Evolutionary conservation across 768 basidiomycete genomes (phyloP), one percentile per base, ranked within the genome.

Genomic region (Peribolospora kevripleyi): DNA sequence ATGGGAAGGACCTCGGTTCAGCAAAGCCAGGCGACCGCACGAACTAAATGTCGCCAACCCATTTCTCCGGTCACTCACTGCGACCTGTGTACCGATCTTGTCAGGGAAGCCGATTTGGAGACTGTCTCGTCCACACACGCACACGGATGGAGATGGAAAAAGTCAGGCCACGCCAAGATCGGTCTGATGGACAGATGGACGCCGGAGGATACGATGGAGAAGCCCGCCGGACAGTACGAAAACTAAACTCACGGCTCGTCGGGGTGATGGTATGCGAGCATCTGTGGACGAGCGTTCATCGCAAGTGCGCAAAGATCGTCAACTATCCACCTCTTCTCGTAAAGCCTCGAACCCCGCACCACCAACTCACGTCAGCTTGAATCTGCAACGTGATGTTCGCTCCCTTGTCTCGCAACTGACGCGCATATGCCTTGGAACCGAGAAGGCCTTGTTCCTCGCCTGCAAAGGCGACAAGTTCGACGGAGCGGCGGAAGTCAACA

Each of bases 371-470:
- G 62, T 93, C 88, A 0, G 83, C 83, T 66, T 91, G 88, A 51
- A 90, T 72, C 76, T 90, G 84, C 42, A 91, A 64, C 1, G 81
- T 76, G 49, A 91, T 68, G 60, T 84, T 80, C 37, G 77, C 78
- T 55, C 75, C 70, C 14, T 66, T 66, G 39, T 66, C 68, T 54
- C 76, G 72, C 63, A 88, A 64, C 62, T 79, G 71, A 25, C 70
- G 82, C 84, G 61, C 80, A 65, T 88, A 90, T 6, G 78, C 77
- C 58, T 68, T 74, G 25, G 81, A 84, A 39, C 88, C 88, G 10
- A 76, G 65, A 11, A 88, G 68, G 4, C 88, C 88, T 64, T 93
- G 88, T 61, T 93, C 88, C 65, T 93, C 88, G 5, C 87, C 88
- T 2, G 85, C 81, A 61, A 91, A 91, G 51, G 79, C 77, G 46